Evolutionary conservation across 805 yeast species (phyloP).

Genomic region (Candida xiaguanensis): DNA sequence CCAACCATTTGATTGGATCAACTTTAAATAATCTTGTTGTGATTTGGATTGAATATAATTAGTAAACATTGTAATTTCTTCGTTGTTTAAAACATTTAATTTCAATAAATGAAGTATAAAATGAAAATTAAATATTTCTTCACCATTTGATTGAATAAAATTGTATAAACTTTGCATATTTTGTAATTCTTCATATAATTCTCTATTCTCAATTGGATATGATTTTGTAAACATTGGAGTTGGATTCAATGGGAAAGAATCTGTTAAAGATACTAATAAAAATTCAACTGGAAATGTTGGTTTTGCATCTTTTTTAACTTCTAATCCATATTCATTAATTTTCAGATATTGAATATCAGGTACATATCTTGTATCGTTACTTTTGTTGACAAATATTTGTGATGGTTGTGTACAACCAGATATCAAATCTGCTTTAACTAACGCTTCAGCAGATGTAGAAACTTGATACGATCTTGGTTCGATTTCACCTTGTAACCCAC

Average conservation of each 20-base stretch:
- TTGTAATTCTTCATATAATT: slow-evolving; percentile 57
- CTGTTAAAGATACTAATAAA: slow-evolving; percentile 79
- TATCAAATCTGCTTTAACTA: slow-evolving; percentile 81
- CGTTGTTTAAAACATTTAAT: slow-evolving; percentile 52
- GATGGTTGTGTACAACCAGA: slow-evolving; percentile 89
- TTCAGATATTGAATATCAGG: slow-evolving; percentile 89
- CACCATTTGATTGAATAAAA: slow-evolving; percentile 34
- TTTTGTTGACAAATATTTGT: slow-evolving; percentile 73
- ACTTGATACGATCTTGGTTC: slow-evolving; percentile 91
- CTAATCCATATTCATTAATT: slow-evolving; percentile 81
- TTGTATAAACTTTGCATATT: slow-evolving; percentile 53
- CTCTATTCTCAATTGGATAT: slow-evolving; percentile 77
- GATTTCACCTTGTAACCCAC: slow-evolving; percentile 84
- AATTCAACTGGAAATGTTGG: slow-evolving; percentile 95
- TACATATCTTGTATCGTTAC: slow-evolving; percentile 74
- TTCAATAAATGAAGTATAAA: slow-evolving; percentile 55
- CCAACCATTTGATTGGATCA: slow-evolving; percentile 75
- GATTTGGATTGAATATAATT: slow-evolving; percentile 43
- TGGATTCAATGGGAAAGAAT: slow-evolving; percentile 80
- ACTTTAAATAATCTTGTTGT: slow-evolving; percentile 43
- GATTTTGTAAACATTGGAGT: slow-evolving; percentile 45
- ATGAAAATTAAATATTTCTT: slow-evolving; percentile 70
- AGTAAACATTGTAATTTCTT: slow-evolving; percentile 51
- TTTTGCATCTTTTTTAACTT: slow-evolving; percentile 83
- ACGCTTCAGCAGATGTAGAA: slow-evolving; percentile 79